phyloP scores from a whole-genome alignment of 2,329 filamentous ascomycete species.

The Colletotrichum acutatum region DNA sequence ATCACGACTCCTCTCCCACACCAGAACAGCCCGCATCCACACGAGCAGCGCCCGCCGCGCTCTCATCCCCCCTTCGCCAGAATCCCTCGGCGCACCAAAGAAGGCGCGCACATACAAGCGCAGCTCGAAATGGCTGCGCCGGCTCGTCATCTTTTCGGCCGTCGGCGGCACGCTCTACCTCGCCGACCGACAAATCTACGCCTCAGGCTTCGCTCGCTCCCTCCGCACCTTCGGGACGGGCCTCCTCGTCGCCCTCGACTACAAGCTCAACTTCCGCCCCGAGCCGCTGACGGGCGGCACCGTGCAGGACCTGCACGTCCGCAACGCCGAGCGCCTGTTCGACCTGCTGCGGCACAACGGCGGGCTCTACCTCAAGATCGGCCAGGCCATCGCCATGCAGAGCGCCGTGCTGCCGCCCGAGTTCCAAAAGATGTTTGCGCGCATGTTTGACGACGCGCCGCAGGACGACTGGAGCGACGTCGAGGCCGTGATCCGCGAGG shows the following conservation, averaged over 20 bases:
- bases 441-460: conserved; percentile 98
- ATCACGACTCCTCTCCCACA: neutral
- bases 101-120: conserved; percentile 77
- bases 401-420: conserved; percentile 91
- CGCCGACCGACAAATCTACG: conserved; percentile 80
- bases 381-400: conserved; percentile 98
- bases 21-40: neutral
- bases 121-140: conserved; percentile 80
- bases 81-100: conserved; percentile 78
- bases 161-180: conserved; percentile 72
- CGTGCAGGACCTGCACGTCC: conserved; percentile 81
- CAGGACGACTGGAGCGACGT: conserved; percentile 91
- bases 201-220: conserved; percentile 81
- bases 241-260: conserved; percentile 86
- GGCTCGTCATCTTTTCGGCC: conserved; percentile 71
- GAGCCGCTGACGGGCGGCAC: conserved; percentile 79
- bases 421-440: conserved; percentile 94
- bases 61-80: conserved; percentile 81
- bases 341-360: conserved; percentile 87
- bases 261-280: conserved; percentile 94
- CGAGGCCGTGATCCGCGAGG: conserved; percentile 84
- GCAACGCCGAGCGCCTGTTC: conserved; percentile 86
- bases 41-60: conserved; percentile 64
- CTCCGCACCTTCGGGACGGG: conserved; percentile 84
- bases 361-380: conserved; percentile 96